phyloP scores from a whole-genome alignment of 495 filamentous ascomycete genomes.

The Talaromyces proteolyticus region DNA sequence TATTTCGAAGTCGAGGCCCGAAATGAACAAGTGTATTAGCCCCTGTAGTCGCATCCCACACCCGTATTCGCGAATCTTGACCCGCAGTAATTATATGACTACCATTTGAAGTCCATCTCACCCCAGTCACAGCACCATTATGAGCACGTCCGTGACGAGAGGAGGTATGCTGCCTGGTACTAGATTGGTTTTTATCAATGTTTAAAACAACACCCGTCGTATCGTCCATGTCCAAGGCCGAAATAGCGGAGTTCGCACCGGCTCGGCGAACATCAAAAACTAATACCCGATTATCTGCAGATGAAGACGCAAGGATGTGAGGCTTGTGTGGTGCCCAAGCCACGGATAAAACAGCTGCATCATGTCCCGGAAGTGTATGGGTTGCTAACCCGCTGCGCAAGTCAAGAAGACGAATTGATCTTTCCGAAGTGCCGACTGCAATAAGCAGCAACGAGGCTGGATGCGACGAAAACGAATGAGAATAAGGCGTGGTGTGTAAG shows the following conservation, averaged over 20 bases:
- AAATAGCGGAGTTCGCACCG: conserved; percentile 55
- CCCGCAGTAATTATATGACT: conserved; percentile 68
- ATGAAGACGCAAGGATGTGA: conserved; percentile 72
- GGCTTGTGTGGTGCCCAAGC: conserved; percentile 75
- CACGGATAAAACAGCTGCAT: conserved; percentile 63
- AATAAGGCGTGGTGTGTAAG: conserved; percentile 65
- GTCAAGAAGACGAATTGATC: conserved; percentile 74
- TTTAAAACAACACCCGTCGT: conserved; percentile 50
- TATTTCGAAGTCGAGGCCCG: conserved; percentile 70
- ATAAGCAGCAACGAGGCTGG: conserved; percentile 64
- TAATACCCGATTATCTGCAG: conserved; percentile 69
- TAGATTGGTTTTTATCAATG: conserved; percentile 15
- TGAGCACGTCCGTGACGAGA: conserved; percentile 57
- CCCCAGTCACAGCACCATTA: conserved; percentile 69
- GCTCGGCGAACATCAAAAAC: conserved; percentile 80
- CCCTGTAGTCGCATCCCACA: conserved; percentile 75
- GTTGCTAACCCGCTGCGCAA: conserved; percentile 69
- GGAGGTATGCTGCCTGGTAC: conserved; percentile 36
- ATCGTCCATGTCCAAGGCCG: conserved; percentile 74
- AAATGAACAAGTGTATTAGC: conserved; percentile 81
- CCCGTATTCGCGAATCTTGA: conserved; percentile 73
- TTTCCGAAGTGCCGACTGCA: conserved; percentile 78
- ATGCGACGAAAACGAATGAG: conserved; percentile 71
- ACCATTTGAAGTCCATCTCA: conserved; percentile 78
- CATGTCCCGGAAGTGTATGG: conserved; percentile 72